These are phyloP conservation scores for Clarkia xantiana DNA, from an alignment of 345 rosid species.

Conservation along the genomic window DNA sequence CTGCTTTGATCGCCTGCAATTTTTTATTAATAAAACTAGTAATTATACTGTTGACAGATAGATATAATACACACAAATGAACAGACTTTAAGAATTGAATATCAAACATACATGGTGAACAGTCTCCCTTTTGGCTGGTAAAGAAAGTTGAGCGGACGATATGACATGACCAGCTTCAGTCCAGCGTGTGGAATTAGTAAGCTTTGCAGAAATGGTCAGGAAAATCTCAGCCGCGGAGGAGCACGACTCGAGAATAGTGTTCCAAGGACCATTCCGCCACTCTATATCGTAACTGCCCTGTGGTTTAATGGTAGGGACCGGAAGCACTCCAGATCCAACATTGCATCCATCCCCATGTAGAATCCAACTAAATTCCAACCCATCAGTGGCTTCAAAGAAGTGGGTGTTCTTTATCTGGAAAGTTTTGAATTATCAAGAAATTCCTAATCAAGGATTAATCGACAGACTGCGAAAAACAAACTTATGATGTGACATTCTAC, in stretches of 20 bases:
- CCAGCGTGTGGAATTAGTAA: slow-evolving; percentile 50
- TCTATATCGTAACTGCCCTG: slow-evolving; percentile 53
- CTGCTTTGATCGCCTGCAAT: slow-evolving; percentile 40
- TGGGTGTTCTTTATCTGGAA: slow-evolving; percentile 60
- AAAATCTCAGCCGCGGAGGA: slow-evolving; percentile 42
- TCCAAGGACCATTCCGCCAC: slow-evolving; percentile 78
- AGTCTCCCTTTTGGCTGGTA: slow-evolving; percentile 45
- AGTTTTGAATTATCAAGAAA: slow-evolving; percentile 4
- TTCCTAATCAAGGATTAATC: slow-evolving; percentile 4
- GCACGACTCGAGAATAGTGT: slow-evolving; percentile 50
- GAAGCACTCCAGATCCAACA: slow-evolving; percentile 61
- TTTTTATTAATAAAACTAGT: not conserved
- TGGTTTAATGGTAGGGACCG: slow-evolving; percentile 51
- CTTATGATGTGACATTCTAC: slow-evolving; percentile 18
- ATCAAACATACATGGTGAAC: slow-evolving; percentile 41
- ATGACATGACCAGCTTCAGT: slow-evolving; percentile 71
- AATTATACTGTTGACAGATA: too few species aligned
- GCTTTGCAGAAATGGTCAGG: slow-evolving; percentile 47
- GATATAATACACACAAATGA: not conserved
- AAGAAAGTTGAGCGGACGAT: slow-evolving; percentile 63
- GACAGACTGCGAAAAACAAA: slow-evolving; percentile 2
- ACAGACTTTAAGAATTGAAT: slow-evolving; percentile 4
- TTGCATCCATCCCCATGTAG: slow-evolving; percentile 52
- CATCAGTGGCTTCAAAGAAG: slow-evolving; percentile 59
- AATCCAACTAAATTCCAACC: slow-evolving; percentile 59